Base-by-base conservation (phyloP, 352 stramenopile genomes). In the Saprolegnia diclina region DNA sequence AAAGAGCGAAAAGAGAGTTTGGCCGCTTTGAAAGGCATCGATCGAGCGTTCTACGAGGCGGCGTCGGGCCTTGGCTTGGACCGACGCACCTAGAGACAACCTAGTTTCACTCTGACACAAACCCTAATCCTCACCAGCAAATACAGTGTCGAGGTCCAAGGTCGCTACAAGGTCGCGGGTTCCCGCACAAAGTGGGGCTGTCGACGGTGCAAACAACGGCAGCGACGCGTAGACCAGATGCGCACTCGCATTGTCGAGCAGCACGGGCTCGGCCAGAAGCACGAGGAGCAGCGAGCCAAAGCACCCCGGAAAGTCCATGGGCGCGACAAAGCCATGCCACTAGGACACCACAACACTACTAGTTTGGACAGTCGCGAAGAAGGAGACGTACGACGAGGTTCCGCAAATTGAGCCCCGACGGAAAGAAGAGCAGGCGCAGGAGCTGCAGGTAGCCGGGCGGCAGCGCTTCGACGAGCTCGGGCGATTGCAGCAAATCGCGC, bases 1-100 rank as follows among this genome's bases (percentile, higher is more conserved):
- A 64, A 88, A 88, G 21, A 88, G 72, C 45, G 85, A 87, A 67
- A 65, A 81, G 21, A 85, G 65, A 38, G 88, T 78, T 45, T 91
- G 76, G n/a, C 75, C 61, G 7, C 35, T 11, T 16, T 26, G 9
- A 14, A 42, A 67, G 5, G 62, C 62, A 5, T 24, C 19, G n/a
- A 35, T 67, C 7, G 62, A 40, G 14, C n/a, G 62, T 7, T 38
- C 42, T 24, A 67, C 44, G 11, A 67, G 40, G 4, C 38, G 19
- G 6, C 14, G n/a, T 14, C 62, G 62, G 21, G 38, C 61, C n/a
- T 50, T 52, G n/a, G 52, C 13, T 59, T 59, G 52, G 3, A 59
- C 35, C 11, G 52, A n/a, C n/a, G 24, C 24, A 24, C 1, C 52
- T 59, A 59, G 29, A 35, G 29, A 35, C 29, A 35, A 2, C 5